Percentiles rank a stretch among this genome's conserved stretches.
phyloP scores from a whole-genome alignment of 305 asterid species.

The Andrographis paniculata region DNA sequence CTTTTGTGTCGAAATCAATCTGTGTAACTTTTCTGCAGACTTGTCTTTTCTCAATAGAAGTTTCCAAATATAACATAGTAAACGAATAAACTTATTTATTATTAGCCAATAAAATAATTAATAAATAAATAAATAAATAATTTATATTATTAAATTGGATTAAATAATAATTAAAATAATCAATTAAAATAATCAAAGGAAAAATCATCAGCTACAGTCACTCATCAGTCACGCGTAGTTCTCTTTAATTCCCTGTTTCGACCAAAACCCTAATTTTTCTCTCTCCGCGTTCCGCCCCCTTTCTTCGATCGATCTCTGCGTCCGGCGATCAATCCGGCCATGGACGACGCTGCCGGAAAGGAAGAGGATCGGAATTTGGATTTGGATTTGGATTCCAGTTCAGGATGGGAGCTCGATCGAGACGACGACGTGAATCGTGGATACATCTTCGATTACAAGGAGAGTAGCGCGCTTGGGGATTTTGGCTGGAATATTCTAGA shows the following conservation, averaged over 20 bases:
- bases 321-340: background rate
- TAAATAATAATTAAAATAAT: too few species aligned
- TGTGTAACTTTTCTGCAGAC: too few species aligned
- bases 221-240: background rate
- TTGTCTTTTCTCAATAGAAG: too few species aligned
- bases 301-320: background rate
- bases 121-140: too few species aligned
- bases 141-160: too few species aligned
- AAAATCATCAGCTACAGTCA: too few species aligned
- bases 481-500: conserved; percentile 59
- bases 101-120: too few species aligned
- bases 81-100: too few species aligned
- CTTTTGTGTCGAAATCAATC: too few species aligned
- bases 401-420: conserved; percentile 35
- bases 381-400: conserved; percentile 22
- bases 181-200: too few species aligned
- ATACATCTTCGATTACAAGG: conserved; percentile 36
- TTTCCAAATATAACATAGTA: too few species aligned
- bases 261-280: background rate
- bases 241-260: background rate
- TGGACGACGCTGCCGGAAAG: conserved; percentile 25
- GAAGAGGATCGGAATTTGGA: conserved; percentile 30
- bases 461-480: conserved; percentile 33
- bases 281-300: conserved; percentile 3
- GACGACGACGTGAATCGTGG: conserved; percentile 8